Evolutionary conservation across 2,329 filamentous ascomycete species (phyloP).

Genomic region (Alternaria burnsii): DNA sequence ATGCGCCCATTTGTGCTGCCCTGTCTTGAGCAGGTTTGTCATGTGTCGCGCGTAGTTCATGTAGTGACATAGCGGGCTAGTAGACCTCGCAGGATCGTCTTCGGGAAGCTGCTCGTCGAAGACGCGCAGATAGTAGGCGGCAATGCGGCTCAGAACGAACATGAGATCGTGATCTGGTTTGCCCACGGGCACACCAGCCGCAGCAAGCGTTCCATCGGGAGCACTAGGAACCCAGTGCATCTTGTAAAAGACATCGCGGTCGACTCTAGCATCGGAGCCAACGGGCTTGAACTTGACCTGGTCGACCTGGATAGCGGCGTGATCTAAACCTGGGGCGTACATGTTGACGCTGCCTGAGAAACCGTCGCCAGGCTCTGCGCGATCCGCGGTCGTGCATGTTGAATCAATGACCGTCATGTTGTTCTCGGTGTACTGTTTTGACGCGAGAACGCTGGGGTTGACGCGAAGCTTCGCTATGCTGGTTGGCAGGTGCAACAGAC

Average conservation of each 20-base stretch:
- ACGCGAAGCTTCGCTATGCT: conserved; percentile 29
- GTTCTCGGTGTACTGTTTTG: neutral
- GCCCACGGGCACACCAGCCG: neutral
- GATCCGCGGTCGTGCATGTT: neutral
- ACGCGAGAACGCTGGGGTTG: conserved; percentile 17
- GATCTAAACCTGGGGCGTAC: neutral
- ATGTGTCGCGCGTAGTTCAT: conserved; percentile 1
- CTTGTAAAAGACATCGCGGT: conserved; percentile 1
- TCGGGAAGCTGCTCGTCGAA: neutral
- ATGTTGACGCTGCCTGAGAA: conserved; percentile 1
- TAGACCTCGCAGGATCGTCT: neutral
- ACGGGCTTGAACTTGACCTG: neutral
- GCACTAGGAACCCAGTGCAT: conserved; percentile 2
- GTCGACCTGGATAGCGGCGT: neutral
- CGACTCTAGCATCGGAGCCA: neutral
- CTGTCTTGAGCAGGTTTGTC: neutral
- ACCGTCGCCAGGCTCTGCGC: neutral
- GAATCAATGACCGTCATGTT: neutral
- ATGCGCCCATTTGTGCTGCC: conserved; percentile 1
- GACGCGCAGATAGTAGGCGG: neutral
- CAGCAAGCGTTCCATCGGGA: neutral
- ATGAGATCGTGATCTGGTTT: neutral
- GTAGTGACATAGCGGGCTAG: neutral
- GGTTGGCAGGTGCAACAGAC: conserved; percentile 15
- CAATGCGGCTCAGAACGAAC: neutral